These are phyloP conservation scores for barrel medic (Medicago truncatula) DNA, from an alignment of 306 rosid genomes.

Conservation along the genomic window DNA sequence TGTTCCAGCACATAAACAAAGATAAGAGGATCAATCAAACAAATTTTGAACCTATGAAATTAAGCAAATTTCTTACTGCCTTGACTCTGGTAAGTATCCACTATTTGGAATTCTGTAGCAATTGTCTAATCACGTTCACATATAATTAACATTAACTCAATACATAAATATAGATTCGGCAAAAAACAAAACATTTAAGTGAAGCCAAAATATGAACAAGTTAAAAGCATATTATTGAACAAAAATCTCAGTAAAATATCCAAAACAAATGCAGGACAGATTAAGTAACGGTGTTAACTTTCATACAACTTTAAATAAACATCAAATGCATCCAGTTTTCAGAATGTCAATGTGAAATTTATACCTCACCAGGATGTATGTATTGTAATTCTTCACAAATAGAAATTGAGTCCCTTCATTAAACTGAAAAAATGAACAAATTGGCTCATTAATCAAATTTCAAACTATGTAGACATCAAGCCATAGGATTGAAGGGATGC, in stretches of 20 bases:
- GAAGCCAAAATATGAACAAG: constrained; percentile 6
- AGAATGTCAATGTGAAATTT: not conserved
- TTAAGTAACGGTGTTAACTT: constrained; percentile 6
- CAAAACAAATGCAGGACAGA: constrained; percentile 19
- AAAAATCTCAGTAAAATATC: not conserved
- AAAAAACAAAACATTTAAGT: constrained; percentile 2
- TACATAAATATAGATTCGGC: no score
- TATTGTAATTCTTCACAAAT: constrained; percentile 97
- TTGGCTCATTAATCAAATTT: constrained; percentile 26
- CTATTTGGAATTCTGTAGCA: no score
- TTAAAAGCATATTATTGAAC: constrained; percentile 1
- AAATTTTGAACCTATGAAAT: no score
- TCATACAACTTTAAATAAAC: no score
- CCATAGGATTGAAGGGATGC: not conserved
- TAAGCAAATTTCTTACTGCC: no score
- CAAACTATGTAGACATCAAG: not conserved
- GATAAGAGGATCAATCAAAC: no score
- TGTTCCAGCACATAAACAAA: no score
- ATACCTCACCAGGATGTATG: constrained; percentile 99
- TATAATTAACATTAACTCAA: no score
- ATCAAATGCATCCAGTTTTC: constrained; percentile 4
- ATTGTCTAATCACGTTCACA: no score
- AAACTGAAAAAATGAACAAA: constrained; percentile 58
- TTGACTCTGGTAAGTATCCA: no score
- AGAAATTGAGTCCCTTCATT: constrained; percentile 99